Base-by-base conservation (phyloP, 306 rosid species). In the Vigna radiata region DNA sequence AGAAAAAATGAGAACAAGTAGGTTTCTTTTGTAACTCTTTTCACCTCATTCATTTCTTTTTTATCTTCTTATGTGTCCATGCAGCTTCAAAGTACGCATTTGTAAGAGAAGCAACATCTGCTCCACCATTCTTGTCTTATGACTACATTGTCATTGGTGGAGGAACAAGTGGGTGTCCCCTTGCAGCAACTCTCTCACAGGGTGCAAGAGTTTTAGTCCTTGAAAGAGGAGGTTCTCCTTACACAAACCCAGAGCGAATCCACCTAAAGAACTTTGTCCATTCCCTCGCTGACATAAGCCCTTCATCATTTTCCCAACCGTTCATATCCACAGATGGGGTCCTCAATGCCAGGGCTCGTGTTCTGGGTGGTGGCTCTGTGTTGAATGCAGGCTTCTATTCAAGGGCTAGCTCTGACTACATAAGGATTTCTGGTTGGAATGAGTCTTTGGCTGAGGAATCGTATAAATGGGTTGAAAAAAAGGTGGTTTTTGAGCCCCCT, bases 151-250 rank as follows among this genome's bases (percentile, higher is more conserved):
- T 87, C n/a, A 85, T 90, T 17, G 97, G 94, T 3, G 96, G 97
- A 72, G 97, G 97, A 53, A 85, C 96, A 48, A 70, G 90, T 15
- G 94, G 97, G n/a, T 90, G 97, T 85, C 96, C 97, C 17, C 73
- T 93, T 15, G 96, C 94, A 18, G 92, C 94, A 64, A 90, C 96
- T 4, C 93, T 90, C 2, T 90, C 93, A 7, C 89, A 89, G 36
- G 86, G 83, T 31, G 91, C 86, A 17, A 79, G 62, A 31, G 89
- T 93, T 25, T 46, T 88, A 48, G 86, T 89, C 64, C 90, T 90
- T 7, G 96, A 93, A 77, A 82, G 96, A 37, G 94, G 96, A 67
- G 96, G 94, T 16, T 92, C 96, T 4, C 96, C 96, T 0, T 89
- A 89, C 65, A 74, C 29, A 39, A 82, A 87, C 47, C 83, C 91